phyloP scores from a whole-genome alignment of 257 asterid species.

The Buddleja alternifolia region DNA sequence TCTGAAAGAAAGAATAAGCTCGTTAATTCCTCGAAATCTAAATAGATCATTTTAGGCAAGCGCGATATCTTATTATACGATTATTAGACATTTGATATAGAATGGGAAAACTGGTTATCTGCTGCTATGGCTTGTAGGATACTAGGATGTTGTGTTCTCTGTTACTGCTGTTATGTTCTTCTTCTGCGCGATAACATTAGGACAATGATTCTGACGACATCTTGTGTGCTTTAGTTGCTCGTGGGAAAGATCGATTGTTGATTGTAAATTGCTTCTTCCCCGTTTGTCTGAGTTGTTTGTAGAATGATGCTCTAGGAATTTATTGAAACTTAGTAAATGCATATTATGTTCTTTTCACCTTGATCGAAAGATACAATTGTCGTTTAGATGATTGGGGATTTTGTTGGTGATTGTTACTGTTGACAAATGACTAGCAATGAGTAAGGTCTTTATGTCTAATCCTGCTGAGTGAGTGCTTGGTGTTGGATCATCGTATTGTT shows the following conservation, averaged over 20 bases:
- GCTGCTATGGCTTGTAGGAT: too few species aligned
- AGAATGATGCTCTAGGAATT: neutral
- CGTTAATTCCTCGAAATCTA: neutral
- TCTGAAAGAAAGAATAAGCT: neutral
- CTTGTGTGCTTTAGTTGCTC: neutral
- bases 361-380: neutral
- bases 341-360: slow-evolving; percentile 5
- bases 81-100: too few species aligned
- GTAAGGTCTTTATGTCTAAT: neutral
- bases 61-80: neutral
- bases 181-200: neutral
- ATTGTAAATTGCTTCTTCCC: neutral
- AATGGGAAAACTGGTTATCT: too few species aligned
- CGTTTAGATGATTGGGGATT: neutral
- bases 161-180: too few species aligned
- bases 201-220: neutral
- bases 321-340: neutral
- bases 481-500: slow-evolving; percentile 22
- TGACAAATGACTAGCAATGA: neutral
- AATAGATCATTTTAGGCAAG: neutral
- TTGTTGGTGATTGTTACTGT: neutral
- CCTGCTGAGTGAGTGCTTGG: neutral
- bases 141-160: too few species aligned
- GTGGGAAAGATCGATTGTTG: neutral
- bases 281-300: too few species aligned